Base-by-base conservation (phyloP, 768 basidiomycete species). In the Clitopilus passeckerianus region DNA sequence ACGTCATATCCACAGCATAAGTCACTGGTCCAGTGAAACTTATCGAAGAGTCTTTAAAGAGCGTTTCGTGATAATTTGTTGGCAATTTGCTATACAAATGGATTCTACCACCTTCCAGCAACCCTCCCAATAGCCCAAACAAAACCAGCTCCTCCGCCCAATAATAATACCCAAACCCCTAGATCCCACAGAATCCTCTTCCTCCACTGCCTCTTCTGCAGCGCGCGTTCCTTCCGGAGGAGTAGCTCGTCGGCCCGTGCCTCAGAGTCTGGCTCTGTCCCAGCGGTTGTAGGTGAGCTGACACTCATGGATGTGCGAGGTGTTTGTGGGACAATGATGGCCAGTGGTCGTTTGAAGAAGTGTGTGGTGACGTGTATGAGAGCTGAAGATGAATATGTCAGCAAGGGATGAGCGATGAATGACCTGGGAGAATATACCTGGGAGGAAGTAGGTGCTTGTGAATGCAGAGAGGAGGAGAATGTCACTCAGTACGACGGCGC, bases 121-220 rank as follows among this genome's bases (percentile, higher is more conserved):
- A 86, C 64, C 53, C 79, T 78, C 18, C 87, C 87, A 12, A 71
- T 71, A 41, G 77, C 80, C 87, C 88, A 90, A 6, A 78, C 73
- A 15, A 83, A 67, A 1, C 83, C 83, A 9, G 80, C 78, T 4
- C 72, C 76, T 23, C 89, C 84, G 0, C 85, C 73, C 0, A 89
- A 66, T 16, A 91, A 77, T 10, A 90, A 72, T n/a, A 86, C 62
- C 86, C 91, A 94, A 22, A 90, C 86, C 15, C 87, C 85, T n/a
- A 91, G 67, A 70, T 95, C 92, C 90, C 93, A 95, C 15, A 87
- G 70, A 37, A 96, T 73, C 30, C 95, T 80, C 64, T 84, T 84
- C 37, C 84, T 83, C 46, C 87, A 79, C 64, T 93, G 83, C 52
- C 81, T 79, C 57, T 83, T 83, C 72, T 97, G 95, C 60, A 98